Percentiles rank a stretch among this genome's conserved stretches.
Evolutionary conservation across 495 filamentous ascomycete genomes (phyloP).

Genomic region (Tetracladium setigerum): DNA sequence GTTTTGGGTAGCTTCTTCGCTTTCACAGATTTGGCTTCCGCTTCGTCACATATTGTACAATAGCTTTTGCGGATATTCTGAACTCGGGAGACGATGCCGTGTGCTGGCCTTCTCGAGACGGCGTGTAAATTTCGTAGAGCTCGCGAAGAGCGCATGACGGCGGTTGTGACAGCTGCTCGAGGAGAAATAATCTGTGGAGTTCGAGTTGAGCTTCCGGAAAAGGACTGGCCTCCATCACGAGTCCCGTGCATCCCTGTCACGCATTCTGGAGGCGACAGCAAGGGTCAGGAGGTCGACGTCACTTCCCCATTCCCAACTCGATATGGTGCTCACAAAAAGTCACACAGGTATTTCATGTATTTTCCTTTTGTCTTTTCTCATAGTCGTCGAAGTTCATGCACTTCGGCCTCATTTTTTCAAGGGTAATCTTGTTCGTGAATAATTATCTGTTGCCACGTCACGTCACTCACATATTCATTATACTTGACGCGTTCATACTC

Average conservation of each 20-base stretch:
- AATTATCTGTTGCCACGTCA: neutral
- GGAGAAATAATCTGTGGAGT: too few relatives aligned
- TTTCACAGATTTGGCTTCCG: neutral
- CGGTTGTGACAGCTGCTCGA: neutral
- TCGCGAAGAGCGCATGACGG: slow-evolving; percentile 21
- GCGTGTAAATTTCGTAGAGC: slow-evolving; percentile 8
- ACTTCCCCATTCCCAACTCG: neutral
- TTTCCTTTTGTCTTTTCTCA: neutral
- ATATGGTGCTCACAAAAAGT: neutral
- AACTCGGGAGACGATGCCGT: neutral
- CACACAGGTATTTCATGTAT: neutral
- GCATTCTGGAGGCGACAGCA: neutral
- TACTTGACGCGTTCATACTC: neutral
- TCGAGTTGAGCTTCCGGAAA: too few relatives aligned
- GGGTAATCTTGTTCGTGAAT: neutral
- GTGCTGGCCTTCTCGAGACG: neutral
- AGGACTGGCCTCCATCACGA: neutral
- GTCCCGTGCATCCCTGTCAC: neutral
- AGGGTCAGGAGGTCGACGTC: slow-evolving; percentile 1
- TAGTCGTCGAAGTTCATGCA: neutral
- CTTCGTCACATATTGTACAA: slow-evolving; percentile 8
- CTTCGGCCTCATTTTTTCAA: neutral
- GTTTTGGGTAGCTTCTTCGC: slow-evolving; percentile 1
- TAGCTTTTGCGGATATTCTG: slow-evolving; percentile 6
- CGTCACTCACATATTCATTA: neutral